phyloP scores from a whole-genome alignment of 176 grass and related monocot species.

The Elymus sibiricus region DNA sequence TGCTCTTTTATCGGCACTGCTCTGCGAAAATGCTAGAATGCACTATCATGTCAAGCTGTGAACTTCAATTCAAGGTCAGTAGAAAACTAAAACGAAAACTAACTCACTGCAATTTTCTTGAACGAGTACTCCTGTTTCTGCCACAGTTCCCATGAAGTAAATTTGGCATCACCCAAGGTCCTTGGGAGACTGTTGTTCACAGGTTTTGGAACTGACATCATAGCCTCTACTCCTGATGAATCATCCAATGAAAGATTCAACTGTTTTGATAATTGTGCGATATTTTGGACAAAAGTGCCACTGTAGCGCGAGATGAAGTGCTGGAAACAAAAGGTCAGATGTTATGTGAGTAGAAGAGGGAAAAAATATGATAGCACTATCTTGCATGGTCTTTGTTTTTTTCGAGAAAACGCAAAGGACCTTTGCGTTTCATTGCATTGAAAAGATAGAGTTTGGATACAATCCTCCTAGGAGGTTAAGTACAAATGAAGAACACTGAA shows the following conservation, averaged over 20 bases:
- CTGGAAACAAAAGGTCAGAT: slow-evolving; percentile 49
- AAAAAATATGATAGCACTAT: background rate
- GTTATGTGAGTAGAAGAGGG: background rate
- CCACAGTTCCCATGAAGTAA: slow-evolving; percentile 79
- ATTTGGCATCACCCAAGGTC: slow-evolving; percentile 52
- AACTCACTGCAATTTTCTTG: slow-evolving; percentile 82
- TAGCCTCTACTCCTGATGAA: slow-evolving; percentile 29
- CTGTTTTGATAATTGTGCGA: slow-evolving; percentile 60
- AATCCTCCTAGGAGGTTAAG: no score
- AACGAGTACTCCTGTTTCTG: slow-evolving; percentile 63
- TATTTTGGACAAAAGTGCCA: slow-evolving; percentile 61
- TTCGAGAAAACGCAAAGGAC: no score
- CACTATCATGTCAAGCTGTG: background rate
- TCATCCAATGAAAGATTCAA: slow-evolving; percentile 58
- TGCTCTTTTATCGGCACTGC: slow-evolving; percentile 80
- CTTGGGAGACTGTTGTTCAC: slow-evolving; percentile 32
- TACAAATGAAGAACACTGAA: no score
- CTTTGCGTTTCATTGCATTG: no score
- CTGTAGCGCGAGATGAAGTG: slow-evolving; percentile 68
- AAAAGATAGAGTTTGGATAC: no score
- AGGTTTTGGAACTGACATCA: slow-evolving; percentile 28
- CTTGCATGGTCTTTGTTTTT: background rate
- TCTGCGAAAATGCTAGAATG: slow-evolving; percentile 63
- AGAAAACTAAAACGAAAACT: slow-evolving; percentile 20
- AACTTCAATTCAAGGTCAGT: slow-evolving; percentile 9